Percentiles rank a stretch among this genome's conserved stretches.
Evolutionary conservation across 257 asterid genomes (phyloP).

Genomic region (Thymus mandschuricus): DNA sequence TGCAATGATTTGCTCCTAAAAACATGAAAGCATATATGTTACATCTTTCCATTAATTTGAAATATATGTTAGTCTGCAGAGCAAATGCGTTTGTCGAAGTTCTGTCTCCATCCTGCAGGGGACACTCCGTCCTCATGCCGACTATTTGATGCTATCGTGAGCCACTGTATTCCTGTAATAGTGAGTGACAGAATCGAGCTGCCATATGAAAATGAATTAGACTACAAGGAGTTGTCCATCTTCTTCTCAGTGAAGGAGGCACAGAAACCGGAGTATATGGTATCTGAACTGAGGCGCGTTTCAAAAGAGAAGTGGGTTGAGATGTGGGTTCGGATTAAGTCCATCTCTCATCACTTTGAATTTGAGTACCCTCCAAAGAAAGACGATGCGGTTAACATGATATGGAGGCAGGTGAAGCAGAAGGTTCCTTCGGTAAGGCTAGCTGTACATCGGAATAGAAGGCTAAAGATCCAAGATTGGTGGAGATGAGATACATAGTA

Average conservation of each 20-base stretch:
- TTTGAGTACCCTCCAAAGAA: conserved; percentile 78
- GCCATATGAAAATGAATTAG: conserved; percentile 78
- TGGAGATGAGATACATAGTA: conserved; percentile 50
- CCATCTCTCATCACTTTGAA: conserved; percentile 75
- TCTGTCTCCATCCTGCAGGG: conserved; percentile 85
- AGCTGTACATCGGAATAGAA: conserved; percentile 68
- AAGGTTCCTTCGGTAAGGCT: conserved; percentile 72
- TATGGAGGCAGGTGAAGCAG: conserved; percentile 85
- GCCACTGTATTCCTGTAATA: conserved; percentile 88
- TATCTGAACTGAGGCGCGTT: conserved; percentile 53
- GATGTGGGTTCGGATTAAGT: conserved; percentile 78
- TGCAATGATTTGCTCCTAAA: too few species aligned
- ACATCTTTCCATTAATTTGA: too few species aligned
- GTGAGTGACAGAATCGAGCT: conserved; percentile 85
- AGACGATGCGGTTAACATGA: conserved; percentile 85
- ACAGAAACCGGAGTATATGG: conserved; percentile 55
- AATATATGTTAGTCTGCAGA: conserved; percentile 53
- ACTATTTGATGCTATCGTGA: conserved; percentile 83
- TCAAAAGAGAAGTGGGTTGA: conserved; percentile 62
- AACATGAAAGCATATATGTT: too few species aligned
- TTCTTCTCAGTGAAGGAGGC: conserved; percentile 76
- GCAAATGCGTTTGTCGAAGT: conserved; percentile 81
- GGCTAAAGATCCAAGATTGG: conserved; percentile 93
- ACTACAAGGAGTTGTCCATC: conserved; percentile 77
- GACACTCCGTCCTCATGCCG: conserved; percentile 97